Base-by-base conservation (phyloP, 2,329 filamentous ascomycete species). In the Neoscytalidium dimidiatum region DNA sequence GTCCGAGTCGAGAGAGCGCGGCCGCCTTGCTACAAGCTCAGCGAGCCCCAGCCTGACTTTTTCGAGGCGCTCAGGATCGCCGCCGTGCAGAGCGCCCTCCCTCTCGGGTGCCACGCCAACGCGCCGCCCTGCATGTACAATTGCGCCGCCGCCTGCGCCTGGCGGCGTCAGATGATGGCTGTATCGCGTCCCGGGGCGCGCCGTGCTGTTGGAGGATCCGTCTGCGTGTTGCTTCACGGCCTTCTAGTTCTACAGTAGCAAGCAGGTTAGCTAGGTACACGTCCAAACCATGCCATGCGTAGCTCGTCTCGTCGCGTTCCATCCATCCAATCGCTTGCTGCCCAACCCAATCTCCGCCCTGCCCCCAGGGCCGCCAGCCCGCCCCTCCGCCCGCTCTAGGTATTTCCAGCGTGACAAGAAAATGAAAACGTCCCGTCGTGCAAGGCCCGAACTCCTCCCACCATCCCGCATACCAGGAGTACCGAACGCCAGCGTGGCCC, bases 291-390 rank as follows among this genome's bases (percentile, higher is more conserved):
- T 43, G 60, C 49, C 48, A 63, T 63, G 60, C 60, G 60, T 53
- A 63, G 58, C 44, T 62, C 43, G 58, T 63, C 60, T 63, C 60
- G 60, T 63, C 60, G 48, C 60, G 60, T 63, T 63, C 60, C 41
- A 17, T 52, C 46, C 60, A 52, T 52, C 60, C 60, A 63, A 63
- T 63, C 62, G 62, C 62, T 64, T 57, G 62, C 62, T 64, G 62
- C 62, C 62, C 62, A 64, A 64, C 62, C 49, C 38, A 41, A 64
- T 56, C 62, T 56, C 62, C 41, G 51, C 62, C 62, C 35, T 51
- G 35, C 48, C 23, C n/a, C 38, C 49, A 53, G 49, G 49, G 35
- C 49, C 51, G 29, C 62, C 62, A 28, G 35, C 62, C 62, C 41
- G 23, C 43, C 38, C 52, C 26, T 58, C 53, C 60, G 28, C 61